These are phyloP conservation scores for Ustilago trichophora DNA, from an alignment of 1,284 basidiomycete species.

Conservation along the genomic window DNA sequence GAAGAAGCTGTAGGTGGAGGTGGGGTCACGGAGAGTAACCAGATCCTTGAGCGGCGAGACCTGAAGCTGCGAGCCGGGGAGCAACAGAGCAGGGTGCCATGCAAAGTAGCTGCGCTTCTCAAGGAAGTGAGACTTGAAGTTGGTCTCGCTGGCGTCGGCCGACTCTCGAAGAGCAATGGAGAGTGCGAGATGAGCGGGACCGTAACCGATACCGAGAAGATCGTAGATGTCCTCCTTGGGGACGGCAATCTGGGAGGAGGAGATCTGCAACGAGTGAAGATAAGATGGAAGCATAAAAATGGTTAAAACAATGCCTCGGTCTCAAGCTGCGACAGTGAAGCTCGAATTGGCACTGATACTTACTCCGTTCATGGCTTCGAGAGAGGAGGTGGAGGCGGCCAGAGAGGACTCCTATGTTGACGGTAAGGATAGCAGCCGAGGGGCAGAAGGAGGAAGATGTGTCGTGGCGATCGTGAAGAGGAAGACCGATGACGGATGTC, in stretches of 20 bases:
- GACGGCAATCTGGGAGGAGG: slow-evolving; percentile 21
- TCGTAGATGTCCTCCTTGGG: slow-evolving; percentile 52
- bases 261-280: slow-evolving; percentile 4
- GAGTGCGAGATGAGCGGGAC: slow-evolving; percentile 63
- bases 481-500: not conserved
- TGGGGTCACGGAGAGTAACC: slow-evolving; percentile 64
- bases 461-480: not conserved
- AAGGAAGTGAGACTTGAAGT: slow-evolving; percentile 56
- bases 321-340: too few species aligned
- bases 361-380: slow-evolving; percentile 34
- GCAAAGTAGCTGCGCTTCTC: slow-evolving; percentile 62
- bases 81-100: slow-evolving; percentile 63
- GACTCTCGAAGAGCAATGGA: slow-evolving; percentile 62
- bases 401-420: slow-evolving; percentile 11
- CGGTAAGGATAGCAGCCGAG: not conserved
- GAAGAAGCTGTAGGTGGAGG: slow-evolving; percentile 61
- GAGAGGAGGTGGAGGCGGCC: slow-evolving; percentile 30
- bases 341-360: too few species aligned
- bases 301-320: too few species aligned
- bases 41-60: slow-evolving; percentile 66
- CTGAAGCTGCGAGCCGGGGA: slow-evolving; percentile 64
- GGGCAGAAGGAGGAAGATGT: not conserved
- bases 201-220: slow-evolving; percentile 62
- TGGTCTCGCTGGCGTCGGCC: slow-evolving; percentile 40
- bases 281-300: not conserved